These are phyloP conservation scores for Emiliania huxleyi DNA, from an alignment of 78 protist species.

Conservation along the genomic window DNA sequence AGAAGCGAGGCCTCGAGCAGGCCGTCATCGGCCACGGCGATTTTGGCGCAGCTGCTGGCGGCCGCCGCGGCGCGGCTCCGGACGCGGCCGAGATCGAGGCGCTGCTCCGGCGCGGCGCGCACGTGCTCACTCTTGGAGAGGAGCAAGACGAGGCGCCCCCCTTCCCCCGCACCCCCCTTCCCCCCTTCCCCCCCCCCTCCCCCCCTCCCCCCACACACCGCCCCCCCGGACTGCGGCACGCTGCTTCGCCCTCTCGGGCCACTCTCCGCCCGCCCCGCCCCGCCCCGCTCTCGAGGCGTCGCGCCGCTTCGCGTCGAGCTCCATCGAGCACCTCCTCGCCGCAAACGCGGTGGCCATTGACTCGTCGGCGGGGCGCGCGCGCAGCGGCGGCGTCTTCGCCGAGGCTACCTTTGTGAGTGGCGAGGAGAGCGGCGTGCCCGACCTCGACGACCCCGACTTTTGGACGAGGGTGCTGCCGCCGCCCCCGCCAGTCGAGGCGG, in stretches of 20 bases:
- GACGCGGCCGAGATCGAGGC: conserved; percentile 1
- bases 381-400: background rate
- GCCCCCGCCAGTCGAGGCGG: no score
- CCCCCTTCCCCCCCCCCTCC: no score
- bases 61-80: background rate
- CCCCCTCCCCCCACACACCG: no score
- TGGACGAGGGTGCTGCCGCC: conserved; percentile 57
- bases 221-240: no score
- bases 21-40: background rate
- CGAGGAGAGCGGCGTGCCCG: conserved; percentile 17
- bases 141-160: background rate
- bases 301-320: conserved; percentile 58
- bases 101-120: background rate
- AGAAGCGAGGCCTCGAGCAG: conserved; percentile 81
- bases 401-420: conserved; percentile 49
- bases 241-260: no score
- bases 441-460: conserved; percentile 76
- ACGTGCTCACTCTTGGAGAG: background rate
- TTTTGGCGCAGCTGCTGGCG: background rate
- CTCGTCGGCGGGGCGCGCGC: background rate
- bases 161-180: no score
- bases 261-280: no score
- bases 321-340: conserved; percentile 72
- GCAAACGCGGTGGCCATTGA: background rate
- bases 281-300: no score